A percentile compares a stretch with the other conserved stretches of the same genome.
Conservation (phyloP, 306 rosid genomes). For the Lathyrus sativus region DNA sequence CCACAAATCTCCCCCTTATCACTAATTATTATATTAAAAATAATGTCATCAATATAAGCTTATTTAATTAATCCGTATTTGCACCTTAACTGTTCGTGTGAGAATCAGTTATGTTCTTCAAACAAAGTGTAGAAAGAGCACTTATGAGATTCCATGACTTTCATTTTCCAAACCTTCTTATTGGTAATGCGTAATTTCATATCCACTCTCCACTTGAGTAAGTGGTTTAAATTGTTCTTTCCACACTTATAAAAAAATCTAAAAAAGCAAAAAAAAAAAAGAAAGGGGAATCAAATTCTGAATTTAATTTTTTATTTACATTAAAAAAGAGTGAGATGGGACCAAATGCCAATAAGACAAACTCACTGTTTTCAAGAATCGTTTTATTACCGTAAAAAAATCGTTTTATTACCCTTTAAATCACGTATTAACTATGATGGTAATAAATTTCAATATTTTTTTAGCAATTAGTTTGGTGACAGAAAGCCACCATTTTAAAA, state of each 20-base stretch:
- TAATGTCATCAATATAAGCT: slow-evolving; percentile 22
- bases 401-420: slow-evolving; percentile 36
- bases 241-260: slow-evolving; percentile 31
- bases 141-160: slow-evolving; percentile 44
- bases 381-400: slow-evolving; percentile 37
- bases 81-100: slow-evolving; percentile 30
- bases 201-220: slow-evolving; percentile 46
- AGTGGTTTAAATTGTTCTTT: slow-evolving; percentile 51
- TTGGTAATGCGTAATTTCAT: slow-evolving; percentile 43
- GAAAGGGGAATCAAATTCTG: slow-evolving; percentile 50
- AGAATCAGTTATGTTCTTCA: slow-evolving; percentile 63
- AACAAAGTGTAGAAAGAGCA: slow-evolving; percentile 44
- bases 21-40: slow-evolving; percentile 19
- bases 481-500: too few species aligned
- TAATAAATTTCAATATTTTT: too few species aligned
- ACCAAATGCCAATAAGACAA: slow-evolving; percentile 53
- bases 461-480: too few species aligned
- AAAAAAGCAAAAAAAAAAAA: slow-evolving; percentile 31
- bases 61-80: slow-evolving; percentile 22
- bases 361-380: slow-evolving; percentile 34
- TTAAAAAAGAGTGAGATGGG: slow-evolving; percentile 30
- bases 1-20: slow-evolving; percentile 1
- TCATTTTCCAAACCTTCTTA: slow-evolving; percentile 41
- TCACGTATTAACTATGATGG: too few species aligned
- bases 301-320: slow-evolving; percentile 38